A percentile compares a stretch with the other conserved stretches of the same genome.
Conservation (phyloP, 441 rosid species). For the Syzygium syzygioides region DNA sequence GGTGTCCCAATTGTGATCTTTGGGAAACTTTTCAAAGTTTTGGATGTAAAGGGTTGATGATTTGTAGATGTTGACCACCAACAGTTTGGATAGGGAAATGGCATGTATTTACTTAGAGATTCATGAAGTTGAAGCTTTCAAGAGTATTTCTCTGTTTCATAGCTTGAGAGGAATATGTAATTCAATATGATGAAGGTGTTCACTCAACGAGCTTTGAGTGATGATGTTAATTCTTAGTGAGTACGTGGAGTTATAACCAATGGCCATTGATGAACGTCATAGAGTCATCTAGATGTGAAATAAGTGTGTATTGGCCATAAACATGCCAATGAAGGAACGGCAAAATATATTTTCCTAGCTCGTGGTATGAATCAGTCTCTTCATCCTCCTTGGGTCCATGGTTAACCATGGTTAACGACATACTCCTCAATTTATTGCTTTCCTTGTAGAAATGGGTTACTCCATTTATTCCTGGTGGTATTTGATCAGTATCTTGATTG, state of each 20-base stretch:
- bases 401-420: not conserved
- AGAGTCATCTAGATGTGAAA: not conserved
- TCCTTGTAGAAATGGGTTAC: not conserved
- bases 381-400: not conserved
- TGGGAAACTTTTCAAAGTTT: not conserved
- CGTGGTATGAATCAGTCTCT: not conserved
- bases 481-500: not conserved
- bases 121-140: not conserved
- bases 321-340: not conserved
- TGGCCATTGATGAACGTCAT: not conserved
- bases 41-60: not conserved
- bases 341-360: not conserved
- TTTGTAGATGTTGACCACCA: not conserved
- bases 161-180: not conserved
- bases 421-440: not conserved
- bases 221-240: not conserved
- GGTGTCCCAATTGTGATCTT: not conserved
- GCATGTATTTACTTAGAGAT: not conserved
- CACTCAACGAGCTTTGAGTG: not conserved
- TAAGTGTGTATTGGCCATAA: not conserved
- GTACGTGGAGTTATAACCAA: not conserved
- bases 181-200: not conserved
- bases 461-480: not conserved
- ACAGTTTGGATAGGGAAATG: not conserved
- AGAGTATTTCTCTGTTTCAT: not conserved